Conservation (phyloP, 139 green algal species). For the Desmodesmus armatus region DNA sequence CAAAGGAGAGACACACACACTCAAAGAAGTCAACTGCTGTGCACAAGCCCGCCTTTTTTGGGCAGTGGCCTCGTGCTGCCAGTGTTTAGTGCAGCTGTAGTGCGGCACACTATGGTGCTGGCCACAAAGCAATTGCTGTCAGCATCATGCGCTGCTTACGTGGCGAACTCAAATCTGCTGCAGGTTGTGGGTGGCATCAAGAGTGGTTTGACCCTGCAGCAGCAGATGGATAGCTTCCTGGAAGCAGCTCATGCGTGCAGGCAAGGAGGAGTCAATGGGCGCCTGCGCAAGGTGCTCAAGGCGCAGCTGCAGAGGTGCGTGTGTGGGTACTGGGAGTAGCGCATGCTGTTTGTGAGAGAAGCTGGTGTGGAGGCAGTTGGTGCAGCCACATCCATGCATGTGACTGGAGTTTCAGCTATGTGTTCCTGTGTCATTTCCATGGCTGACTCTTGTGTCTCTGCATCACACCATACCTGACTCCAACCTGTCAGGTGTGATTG, state of each 20-base stretch:
- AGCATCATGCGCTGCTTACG: background rate
- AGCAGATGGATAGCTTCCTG: constrained; percentile 28
- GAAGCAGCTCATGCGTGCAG: constrained; percentile 4
- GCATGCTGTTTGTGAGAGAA: too few relatives aligned
- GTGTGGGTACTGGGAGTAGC: too few relatives aligned
- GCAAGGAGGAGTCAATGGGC: background rate
- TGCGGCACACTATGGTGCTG: background rate
- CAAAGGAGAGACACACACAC: too few relatives aligned
- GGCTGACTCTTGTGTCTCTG: too few relatives aligned
- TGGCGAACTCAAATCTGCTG: background rate
- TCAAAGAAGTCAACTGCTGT: background rate
- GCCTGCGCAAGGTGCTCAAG: constrained; percentile 19
- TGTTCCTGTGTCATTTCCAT: too few relatives aligned
- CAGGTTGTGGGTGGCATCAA: constrained; percentile 36
- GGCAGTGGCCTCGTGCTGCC: background rate
- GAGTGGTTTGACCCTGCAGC: constrained; percentile 23
- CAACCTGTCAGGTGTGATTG: too few relatives aligned
- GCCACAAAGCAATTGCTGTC: background rate
- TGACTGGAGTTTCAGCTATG: too few relatives aligned
- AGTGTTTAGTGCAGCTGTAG: background rate
- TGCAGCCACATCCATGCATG: too few relatives aligned
- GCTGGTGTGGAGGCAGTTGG: too few relatives aligned
- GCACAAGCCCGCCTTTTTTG: background rate
- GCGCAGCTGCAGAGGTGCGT: constrained; percentile 26
- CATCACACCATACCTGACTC: too few relatives aligned